A percentile compares a stretch with the other conserved stretches of the same genome.
These are phyloP conservation scores for Tricharina praecox DNA, from an alignment of 495 filamentous ascomycete species.

Conservation along the genomic window DNA sequence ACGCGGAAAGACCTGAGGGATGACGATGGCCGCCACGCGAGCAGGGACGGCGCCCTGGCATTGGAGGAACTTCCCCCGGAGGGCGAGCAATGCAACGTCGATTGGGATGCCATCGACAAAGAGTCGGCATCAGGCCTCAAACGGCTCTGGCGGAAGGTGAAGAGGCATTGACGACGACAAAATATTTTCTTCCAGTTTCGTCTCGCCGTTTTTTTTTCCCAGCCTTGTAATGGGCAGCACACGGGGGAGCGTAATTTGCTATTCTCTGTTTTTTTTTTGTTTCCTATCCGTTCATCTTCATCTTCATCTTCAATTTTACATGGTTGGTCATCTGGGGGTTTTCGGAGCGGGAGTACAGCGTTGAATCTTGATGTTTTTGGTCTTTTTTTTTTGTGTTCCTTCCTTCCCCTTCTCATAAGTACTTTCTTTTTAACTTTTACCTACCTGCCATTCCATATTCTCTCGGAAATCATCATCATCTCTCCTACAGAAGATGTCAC, in stretches of 20 bases:
- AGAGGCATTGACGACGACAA: slow-evolving; percentile 7
- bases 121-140: slow-evolving; percentile 18
- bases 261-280: not conserved
- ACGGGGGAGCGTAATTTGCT: not conserved
- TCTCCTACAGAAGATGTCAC: too few relatives aligned
- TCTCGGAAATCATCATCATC: too few relatives aligned
- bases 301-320: too few relatives aligned
- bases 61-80: slow-evolving; percentile 36
- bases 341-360: slow-evolving; percentile 1
- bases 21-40: slow-evolving; percentile 38
- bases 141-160: slow-evolving; percentile 21
- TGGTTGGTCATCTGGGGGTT: not conserved
- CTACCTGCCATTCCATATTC: too few relatives aligned
- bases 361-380: not conserved
- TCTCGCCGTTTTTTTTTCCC: not conserved
- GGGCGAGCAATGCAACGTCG: slow-evolving; percentile 29
- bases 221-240: too few relatives aligned
- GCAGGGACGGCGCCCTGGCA: slow-evolving; percentile 33
- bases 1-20: slow-evolving; percentile 72
- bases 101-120: slow-evolving; percentile 17
- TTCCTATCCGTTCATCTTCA: too few relatives aligned
- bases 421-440: too few relatives aligned
- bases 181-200: slow-evolving; percentile 19
- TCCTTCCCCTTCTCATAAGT: too few relatives aligned
- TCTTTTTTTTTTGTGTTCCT: slow-evolving; percentile 1